Evolutionary conservation across 129 eudicot species (phyloP).

Genomic region (Flaveria trinervia): DNA sequence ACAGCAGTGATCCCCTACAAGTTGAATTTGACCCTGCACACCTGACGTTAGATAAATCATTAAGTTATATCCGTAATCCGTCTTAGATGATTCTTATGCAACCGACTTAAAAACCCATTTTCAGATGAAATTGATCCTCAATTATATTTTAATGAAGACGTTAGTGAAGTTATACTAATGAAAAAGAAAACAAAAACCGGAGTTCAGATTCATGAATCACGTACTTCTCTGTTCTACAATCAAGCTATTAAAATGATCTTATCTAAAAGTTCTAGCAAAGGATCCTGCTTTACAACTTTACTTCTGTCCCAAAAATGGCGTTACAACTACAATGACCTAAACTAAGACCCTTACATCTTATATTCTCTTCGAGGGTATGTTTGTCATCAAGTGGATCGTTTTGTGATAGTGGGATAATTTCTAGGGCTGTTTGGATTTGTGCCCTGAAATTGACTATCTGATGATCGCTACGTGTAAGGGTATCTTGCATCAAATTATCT

Average conservation of each 20-base stretch:
- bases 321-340: not conserved
- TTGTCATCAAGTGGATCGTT: not conserved
- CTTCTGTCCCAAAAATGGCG: not conserved
- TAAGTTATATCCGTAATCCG: constrained; percentile 24
- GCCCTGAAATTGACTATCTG: not conserved
- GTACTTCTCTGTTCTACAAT: not conserved
- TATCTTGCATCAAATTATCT: not conserved
- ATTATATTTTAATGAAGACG: not conserved
- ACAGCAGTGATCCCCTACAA: constrained; percentile 23
- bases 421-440: not conserved
- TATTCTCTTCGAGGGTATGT: not conserved
- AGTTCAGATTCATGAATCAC: not conserved
- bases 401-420: not conserved
- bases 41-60: constrained; percentile 23
- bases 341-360: not conserved
- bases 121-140: too few species aligned
- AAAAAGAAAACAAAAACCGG: not conserved
- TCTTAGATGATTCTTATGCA: constrained; percentile 2
- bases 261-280: not conserved
- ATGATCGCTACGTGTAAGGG: not conserved
- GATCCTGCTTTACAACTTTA: not conserved
- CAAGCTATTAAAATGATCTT: not conserved
- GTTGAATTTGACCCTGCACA: constrained; percentile 36
- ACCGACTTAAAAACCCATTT: not conserved
- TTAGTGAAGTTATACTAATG: not conserved